Evolutionary conservation across 2,329 filamentous ascomycete genomes (phyloP).

Genomic region (Alternaria conjuncta): DNA sequence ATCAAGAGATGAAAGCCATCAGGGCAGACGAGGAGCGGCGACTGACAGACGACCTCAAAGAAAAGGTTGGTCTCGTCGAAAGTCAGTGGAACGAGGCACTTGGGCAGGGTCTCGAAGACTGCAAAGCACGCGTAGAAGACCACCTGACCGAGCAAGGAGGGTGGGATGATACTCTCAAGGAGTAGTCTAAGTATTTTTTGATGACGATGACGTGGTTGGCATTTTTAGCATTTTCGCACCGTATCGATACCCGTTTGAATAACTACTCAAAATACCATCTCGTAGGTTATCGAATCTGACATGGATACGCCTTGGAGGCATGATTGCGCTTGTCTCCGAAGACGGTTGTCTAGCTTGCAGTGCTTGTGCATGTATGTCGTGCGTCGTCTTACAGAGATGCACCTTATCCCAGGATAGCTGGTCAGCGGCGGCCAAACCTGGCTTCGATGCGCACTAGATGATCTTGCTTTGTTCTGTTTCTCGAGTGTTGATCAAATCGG

Average conservation of each 20-base stretch:
- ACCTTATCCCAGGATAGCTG: not conserved
- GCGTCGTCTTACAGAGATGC: not conserved
- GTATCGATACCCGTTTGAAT: slow-evolving; percentile 46
- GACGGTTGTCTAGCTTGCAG: not conserved
- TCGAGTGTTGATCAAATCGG: not conserved
- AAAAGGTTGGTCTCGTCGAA: slow-evolving; percentile 89
- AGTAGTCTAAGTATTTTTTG: slow-evolving; percentile 30
- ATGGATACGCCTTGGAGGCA: slow-evolving; percentile 6
- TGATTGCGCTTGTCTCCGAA: slow-evolving; percentile 1
- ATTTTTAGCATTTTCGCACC: slow-evolving; percentile 27
- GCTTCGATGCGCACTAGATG: not conserved
- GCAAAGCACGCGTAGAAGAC: slow-evolving; percentile 75
- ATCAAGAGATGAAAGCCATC: slow-evolving; percentile 62
- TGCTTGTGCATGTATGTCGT: slow-evolving; percentile 4
- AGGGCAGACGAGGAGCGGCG: slow-evolving; percentile 70
- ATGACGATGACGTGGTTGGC: slow-evolving; percentile 18
- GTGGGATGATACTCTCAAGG: slow-evolving; percentile 74
- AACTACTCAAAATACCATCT: slow-evolving; percentile 12
- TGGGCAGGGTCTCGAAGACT: slow-evolving; percentile 74
- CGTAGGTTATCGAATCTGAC: slow-evolving; percentile 4
- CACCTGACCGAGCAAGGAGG: slow-evolving; percentile 80
- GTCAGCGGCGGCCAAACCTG: not conserved
- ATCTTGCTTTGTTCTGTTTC: not conserved
- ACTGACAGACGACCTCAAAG: slow-evolving; percentile 86
- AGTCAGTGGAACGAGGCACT: slow-evolving; percentile 88